Percentiles rank a stretch among this genome's conserved stretches.
Evolutionary conservation across 352 stramenopile species (phyloP).

Genomic region (Phytophthora kernoviae): DNA sequence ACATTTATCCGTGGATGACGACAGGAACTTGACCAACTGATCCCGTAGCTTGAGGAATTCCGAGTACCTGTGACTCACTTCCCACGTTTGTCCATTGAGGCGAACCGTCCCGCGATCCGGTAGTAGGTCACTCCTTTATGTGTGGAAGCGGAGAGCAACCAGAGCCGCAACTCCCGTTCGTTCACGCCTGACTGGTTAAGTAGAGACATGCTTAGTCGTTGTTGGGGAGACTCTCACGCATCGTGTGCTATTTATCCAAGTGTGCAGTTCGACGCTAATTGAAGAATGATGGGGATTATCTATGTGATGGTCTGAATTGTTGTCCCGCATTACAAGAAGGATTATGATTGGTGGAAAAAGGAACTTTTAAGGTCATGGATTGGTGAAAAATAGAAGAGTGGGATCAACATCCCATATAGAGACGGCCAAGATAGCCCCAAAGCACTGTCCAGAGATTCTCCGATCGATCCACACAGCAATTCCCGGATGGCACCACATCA

Average conservation of each 20-base stretch:
- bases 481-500: slow-evolving; percentile 2
- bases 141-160: slow-evolving; percentile 63
- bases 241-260: slow-evolving; percentile 2
- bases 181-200: slow-evolving; percentile 52
- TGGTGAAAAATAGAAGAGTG: background rate
- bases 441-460: too few relatives aligned
- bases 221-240: slow-evolving; percentile 47
- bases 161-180: slow-evolving; percentile 64
- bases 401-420: too few relatives aligned
- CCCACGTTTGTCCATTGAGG: slow-evolving; percentile 70
- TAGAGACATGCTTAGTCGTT: slow-evolving; percentile 56
- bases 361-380: background rate
- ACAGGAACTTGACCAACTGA: slow-evolving; percentile 82
- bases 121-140: slow-evolving; percentile 69
- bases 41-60: slow-evolving; percentile 81
- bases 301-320: background rate
- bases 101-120: slow-evolving; percentile 71
- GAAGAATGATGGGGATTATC: background rate
- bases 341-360: too few relatives aligned
- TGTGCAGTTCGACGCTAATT: background rate
- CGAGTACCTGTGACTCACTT: slow-evolving; percentile 85
- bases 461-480: background rate
- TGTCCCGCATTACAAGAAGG: background rate
- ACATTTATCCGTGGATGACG: slow-evolving; percentile 67
- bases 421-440: background rate